Evolutionary conservation across 2,329 filamentous ascomycete genomes (phyloP).

Genomic region (Ophiostoma perfectum): DNA sequence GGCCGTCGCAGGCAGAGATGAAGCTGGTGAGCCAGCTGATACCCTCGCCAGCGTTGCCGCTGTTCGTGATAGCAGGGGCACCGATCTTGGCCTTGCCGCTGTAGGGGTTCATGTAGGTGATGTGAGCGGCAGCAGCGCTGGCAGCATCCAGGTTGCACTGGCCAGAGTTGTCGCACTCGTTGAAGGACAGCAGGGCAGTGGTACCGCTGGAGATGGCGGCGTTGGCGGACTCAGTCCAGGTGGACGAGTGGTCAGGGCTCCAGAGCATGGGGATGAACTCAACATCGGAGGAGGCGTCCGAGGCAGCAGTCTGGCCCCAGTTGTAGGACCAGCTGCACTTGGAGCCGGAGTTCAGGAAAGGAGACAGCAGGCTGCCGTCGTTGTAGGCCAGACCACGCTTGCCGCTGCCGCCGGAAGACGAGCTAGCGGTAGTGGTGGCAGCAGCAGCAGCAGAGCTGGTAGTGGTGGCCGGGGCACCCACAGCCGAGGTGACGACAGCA

Average conservation of each 20-base stretch:
- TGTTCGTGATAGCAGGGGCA: conserved; percentile 59
- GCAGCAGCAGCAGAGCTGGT: conserved; percentile 25
- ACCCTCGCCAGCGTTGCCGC: conserved; percentile 45
- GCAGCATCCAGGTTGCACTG: conserved; percentile 55
- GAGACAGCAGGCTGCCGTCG: conserved; percentile 46
- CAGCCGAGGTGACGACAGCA: conserved; percentile 21
- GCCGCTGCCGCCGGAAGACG: conserved; percentile 19
- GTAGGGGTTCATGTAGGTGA: conserved; percentile 51
- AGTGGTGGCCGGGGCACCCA: conserved; percentile 24
- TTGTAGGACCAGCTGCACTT: conserved; percentile 61
- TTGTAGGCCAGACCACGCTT: conserved; percentile 70
- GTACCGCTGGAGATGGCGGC: conserved; percentile 49
- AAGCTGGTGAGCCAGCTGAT: conserved; percentile 51
- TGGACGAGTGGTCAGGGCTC: conserved; percentile 45
- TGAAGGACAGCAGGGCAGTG: conserved; percentile 60
- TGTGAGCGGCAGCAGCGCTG: conserved; percentile 49
- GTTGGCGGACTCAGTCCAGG: conserved; percentile 49
- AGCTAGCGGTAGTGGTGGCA: conserved; percentile 15
- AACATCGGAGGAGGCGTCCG: conserved; percentile 40
- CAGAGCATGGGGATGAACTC: conserved; percentile 65
- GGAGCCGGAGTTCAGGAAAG: conserved; percentile 41
- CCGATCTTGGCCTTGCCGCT: conserved; percentile 49
- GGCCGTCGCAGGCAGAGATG: conserved; percentile 45
- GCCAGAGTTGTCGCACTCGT: conserved; percentile 60
- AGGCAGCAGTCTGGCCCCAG: conserved; percentile 50